phyloP scores from a whole-genome alignment of 441 rosid genomes.

The Pelargonium citronellum region DNA sequence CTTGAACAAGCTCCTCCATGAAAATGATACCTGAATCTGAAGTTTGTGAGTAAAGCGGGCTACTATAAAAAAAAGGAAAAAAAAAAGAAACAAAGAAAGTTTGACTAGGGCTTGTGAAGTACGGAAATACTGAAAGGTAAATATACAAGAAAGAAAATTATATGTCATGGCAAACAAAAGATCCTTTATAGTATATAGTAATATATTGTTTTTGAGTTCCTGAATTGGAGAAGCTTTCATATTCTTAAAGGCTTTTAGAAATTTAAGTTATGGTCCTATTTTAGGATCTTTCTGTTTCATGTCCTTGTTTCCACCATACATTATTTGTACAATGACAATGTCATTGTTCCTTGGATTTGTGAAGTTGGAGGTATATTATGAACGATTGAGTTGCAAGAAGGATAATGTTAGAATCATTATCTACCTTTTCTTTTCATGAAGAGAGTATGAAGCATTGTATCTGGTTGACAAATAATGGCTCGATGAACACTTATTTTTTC shows the following conservation, averaged over 20 bases:
- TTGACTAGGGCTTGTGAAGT: constrained; percentile 10
- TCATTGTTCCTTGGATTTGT: too few species aligned
- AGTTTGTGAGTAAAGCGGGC: not conserved
- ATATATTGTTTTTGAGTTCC: not conserved
- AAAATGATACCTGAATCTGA: constrained; percentile 25
- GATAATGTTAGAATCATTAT: too few species aligned
- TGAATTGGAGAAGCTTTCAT: not conserved
- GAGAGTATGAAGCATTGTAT: too few species aligned
- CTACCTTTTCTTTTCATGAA: too few species aligned
- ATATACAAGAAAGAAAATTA: constrained; percentile 2
- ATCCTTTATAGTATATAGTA: not conserved
- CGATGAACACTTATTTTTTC: too few species aligned
- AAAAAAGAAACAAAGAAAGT: not conserved
- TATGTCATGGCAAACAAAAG: not conserved
- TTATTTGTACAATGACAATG: too few species aligned
- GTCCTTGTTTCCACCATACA: constrained; percentile 3
- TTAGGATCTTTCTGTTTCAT: not conserved
- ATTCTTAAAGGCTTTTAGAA: not conserved
- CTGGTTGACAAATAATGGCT: too few species aligned
- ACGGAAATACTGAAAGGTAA: not conserved
- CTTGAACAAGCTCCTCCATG: constrained; percentile 37
- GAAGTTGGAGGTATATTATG: too few species aligned
- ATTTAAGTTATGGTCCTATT: not conserved
- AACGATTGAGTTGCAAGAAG: too few species aligned
- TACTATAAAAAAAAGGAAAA: not conserved